Evolutionary conservation across 1,284 basidiomycete genomes (phyloP).

Genomic region (Cutaneotrichosporon cavernicola): DNA sequence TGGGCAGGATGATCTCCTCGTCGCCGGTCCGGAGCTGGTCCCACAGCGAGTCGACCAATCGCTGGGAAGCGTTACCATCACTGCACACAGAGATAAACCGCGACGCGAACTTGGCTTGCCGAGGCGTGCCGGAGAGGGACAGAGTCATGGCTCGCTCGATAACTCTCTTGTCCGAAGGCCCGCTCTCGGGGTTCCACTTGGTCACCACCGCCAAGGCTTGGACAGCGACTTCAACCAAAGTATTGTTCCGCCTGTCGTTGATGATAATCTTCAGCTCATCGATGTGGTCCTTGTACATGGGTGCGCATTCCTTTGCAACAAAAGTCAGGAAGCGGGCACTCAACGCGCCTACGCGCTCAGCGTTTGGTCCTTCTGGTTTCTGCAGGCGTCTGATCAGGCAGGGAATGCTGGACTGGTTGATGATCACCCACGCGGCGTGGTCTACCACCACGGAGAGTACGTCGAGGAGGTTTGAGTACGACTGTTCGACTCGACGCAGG

Average conservation of each 20-base stretch:
- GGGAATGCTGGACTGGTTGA: slow-evolving; percentile 83
- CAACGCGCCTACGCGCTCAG: slow-evolving; percentile 22
- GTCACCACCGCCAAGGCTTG: slow-evolving; percentile 71
- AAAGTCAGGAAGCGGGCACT: slow-evolving; percentile 54
- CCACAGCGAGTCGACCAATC: slow-evolving; percentile 59
- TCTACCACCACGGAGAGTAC: slow-evolving; percentile 76
- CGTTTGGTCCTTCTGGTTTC: slow-evolving; percentile 19
- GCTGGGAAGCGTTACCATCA: slow-evolving; percentile 59
- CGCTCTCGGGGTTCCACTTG: slow-evolving; percentile 61
- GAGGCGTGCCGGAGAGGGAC: slow-evolving; percentile 63
- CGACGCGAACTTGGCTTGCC: slow-evolving; percentile 84
- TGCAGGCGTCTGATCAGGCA: slow-evolving; percentile 67
- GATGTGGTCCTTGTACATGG: slow-evolving; percentile 70
- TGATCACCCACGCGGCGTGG: slow-evolving; percentile 66
- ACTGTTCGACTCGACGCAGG: slow-evolving; percentile 69
- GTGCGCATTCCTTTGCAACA: slow-evolving; percentile 75
- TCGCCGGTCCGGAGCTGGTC: slow-evolving; percentile 60
- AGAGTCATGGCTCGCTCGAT: slow-evolving; percentile 66
- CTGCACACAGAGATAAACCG: slow-evolving; percentile 68
- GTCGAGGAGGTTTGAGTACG: slow-evolving; percentile 61
- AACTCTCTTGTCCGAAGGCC: slow-evolving; percentile 63
- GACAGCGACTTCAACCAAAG: slow-evolving; percentile 66
- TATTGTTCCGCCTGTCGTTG: slow-evolving; percentile 63
- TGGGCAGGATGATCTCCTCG: slow-evolving; percentile 63
- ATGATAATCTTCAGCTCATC: slow-evolving; percentile 71